Conservation (phyloP, 345 rosid species). For the Brassica nigra region DNA sequence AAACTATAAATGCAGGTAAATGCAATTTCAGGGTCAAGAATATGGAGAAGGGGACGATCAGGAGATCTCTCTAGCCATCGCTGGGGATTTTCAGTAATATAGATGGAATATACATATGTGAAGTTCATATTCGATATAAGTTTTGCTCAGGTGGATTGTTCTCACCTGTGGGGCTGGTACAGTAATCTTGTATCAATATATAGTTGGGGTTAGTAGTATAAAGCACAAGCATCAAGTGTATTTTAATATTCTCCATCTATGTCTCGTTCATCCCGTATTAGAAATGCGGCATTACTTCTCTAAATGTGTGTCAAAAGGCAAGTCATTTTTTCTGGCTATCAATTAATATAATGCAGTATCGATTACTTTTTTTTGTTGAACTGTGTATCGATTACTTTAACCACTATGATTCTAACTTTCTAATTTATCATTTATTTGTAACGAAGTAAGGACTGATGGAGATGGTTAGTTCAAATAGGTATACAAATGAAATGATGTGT, state of each 20-base stretch:
- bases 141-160: not conserved
- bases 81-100: constrained; percentile 8
- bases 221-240: not conserved
- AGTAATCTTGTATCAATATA: constrained; percentile 1
- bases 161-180: constrained; percentile 5
- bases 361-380: not conserved
- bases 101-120: not conserved
- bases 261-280: constrained; percentile 28
- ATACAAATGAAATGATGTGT: not conserved
- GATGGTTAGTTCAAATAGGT: not conserved
- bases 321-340: not conserved
- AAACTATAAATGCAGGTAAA: not conserved
- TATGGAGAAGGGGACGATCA: constrained; percentile 20
- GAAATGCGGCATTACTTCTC: constrained; percentile 8
- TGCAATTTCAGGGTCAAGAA: constrained; percentile 8
- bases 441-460: not conserved
- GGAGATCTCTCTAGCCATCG: constrained; percentile 12
- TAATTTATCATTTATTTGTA: not conserved
- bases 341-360: constrained; percentile 2
- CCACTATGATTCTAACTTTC: not conserved
- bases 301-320: constrained; percentile 9
- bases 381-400: not conserved
- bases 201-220: not conserved
- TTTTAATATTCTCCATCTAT: constrained; percentile 4
- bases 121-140: not conserved